These are phyloP conservation scores for Podospora didyma DNA, from an alignment of 495 filamentous ascomycete genomes.

Conservation along the genomic window DNA sequence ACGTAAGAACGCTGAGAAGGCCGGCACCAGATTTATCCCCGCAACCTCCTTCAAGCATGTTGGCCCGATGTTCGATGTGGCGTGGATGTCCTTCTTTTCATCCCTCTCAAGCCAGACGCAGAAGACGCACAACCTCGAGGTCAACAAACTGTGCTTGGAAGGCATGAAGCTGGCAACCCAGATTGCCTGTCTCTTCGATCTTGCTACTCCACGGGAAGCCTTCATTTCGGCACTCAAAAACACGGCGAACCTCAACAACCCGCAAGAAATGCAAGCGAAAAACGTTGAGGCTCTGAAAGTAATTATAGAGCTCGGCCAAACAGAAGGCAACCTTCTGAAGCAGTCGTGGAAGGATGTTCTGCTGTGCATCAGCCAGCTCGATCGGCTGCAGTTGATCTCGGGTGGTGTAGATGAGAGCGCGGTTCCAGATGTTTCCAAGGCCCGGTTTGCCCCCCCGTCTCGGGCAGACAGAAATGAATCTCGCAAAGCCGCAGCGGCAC, in stretches of 20 bases:
- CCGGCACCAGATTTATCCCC: slow-evolving; percentile 75
- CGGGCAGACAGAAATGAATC: slow-evolving; percentile 42
- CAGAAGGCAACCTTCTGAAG: slow-evolving; percentile 84
- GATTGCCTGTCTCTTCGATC: slow-evolving; percentile 88
- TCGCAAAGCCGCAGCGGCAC: slow-evolving; percentile 64
- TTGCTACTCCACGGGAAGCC: slow-evolving; percentile 84
- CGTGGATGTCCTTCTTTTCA: slow-evolving; percentile 98
- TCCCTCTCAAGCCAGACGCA: slow-evolving; percentile 88
- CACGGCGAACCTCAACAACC: slow-evolving; percentile 91
- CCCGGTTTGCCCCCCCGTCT: slow-evolving; percentile 59
- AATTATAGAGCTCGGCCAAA: slow-evolving; percentile 84
- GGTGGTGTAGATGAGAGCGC: slow-evolving; percentile 89
- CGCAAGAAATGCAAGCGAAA: slow-evolving; percentile 92
- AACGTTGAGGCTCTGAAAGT: slow-evolving; percentile 92
- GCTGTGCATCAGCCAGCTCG: slow-evolving; percentile 92
- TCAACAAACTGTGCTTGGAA: slow-evolving; percentile 87
- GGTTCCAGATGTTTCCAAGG: slow-evolving; percentile 87
- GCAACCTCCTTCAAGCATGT: slow-evolving; percentile 92
- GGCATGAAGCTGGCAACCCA: slow-evolving; percentile 89
- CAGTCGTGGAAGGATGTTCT: slow-evolving; percentile 93
- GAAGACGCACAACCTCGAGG: slow-evolving; percentile 84
- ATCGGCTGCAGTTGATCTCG: slow-evolving; percentile 91
- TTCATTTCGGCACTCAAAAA: slow-evolving; percentile 93
- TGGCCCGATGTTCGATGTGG: slow-evolving; percentile 98
- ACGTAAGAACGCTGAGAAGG: slow-evolving; percentile 65